Evolutionary conservation across 2,329 filamentous ascomycete species (phyloP).

Genomic region (Sphaceloma murrayae): DNA sequence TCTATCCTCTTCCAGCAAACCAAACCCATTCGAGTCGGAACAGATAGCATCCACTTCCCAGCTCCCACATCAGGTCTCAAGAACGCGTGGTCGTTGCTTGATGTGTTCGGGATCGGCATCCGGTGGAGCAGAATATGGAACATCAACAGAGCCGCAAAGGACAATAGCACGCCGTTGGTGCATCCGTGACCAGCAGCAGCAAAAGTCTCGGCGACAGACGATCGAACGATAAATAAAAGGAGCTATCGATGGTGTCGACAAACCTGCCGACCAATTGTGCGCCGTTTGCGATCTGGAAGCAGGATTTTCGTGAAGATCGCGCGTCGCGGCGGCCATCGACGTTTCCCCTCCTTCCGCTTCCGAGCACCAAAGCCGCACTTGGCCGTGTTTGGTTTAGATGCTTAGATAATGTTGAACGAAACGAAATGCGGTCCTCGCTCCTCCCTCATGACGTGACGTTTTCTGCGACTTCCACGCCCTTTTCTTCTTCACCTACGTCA

Average conservation of each 20-base stretch:
- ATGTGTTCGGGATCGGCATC: no score
- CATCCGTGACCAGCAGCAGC: no score
- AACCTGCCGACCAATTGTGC: background rate
- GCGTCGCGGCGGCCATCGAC: slow-evolving; percentile 2
- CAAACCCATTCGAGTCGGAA: no score
- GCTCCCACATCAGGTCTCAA: no score
- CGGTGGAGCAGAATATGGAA: no score
- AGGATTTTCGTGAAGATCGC: slow-evolving; percentile 1
- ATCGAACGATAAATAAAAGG: no score
- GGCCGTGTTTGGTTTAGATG: background rate
- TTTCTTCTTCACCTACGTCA: background rate
- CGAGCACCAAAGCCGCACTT: background rate
- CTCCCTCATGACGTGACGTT: background rate
- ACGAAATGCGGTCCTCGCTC: background rate
- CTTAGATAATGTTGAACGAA: background rate
- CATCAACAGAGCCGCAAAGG: no score
- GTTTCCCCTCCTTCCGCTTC: slow-evolving; percentile 8
- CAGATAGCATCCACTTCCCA: no score
- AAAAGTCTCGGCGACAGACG: no score
- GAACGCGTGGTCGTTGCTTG: no score
- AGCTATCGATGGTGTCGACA: slow-evolving; percentile 1
- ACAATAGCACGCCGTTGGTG: no score
- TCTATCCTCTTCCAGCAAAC: no score
- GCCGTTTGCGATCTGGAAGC: slow-evolving; percentile 8
- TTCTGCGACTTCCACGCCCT: background rate